Evolutionary conservation across 495 filamentous ascomycete genomes (phyloP), one percentile per base, ranked within the genome.

Genomic region (Lasiosphaeria miniovina): DNA sequence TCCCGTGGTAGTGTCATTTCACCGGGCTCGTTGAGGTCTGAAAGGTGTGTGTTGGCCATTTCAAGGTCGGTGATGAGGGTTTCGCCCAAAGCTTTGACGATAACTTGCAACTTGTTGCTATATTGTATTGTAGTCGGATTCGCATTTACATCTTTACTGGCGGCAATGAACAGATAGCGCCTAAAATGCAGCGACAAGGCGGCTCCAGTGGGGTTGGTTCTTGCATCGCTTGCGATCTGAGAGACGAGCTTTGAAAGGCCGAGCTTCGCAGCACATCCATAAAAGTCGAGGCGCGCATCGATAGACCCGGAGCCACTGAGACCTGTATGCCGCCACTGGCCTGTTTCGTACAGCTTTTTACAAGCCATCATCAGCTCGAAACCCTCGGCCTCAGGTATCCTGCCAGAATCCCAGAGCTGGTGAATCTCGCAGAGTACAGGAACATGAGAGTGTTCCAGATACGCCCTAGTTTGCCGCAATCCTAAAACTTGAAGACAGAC

Each of bases 291-390:
- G 6, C 41, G 17, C 0, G 15, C 14, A 15, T 46, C 31, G 17
- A 46, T 48, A 48, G 54, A 49, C 34, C 41, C 54, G 12, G 15
- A 33, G 2, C 31, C 54, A 4, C 11, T 41, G 14, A 31, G 10
- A 49, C 12, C 6, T 4, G 17, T 10, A 6, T 14, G 15, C 7
- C 54, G 54, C 54, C 54, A 57, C 7, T n/a, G 11, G 9, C 8
- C 40, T 10, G 54, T 49, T 6, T 57, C 54, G n/a, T 57, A 35
- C 8, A 57, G 35, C 31, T 31, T 48, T 33, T 57, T 57, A 14
- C 54, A 57, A 12, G 45, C 40, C 54, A 49, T 49, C 54, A 57
- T 48, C 32, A 57, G 35, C 6, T 35, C 54, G 6, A 41, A 32
- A n/a, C 54, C 54, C 0, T 32, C 54, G 31, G 24, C 4, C 11